Evolutionary conservation across 768 basidiomycete genomes (phyloP), one percentile per base, ranked within the genome.

Genomic region (Phaeotremella skinneri): DNA sequence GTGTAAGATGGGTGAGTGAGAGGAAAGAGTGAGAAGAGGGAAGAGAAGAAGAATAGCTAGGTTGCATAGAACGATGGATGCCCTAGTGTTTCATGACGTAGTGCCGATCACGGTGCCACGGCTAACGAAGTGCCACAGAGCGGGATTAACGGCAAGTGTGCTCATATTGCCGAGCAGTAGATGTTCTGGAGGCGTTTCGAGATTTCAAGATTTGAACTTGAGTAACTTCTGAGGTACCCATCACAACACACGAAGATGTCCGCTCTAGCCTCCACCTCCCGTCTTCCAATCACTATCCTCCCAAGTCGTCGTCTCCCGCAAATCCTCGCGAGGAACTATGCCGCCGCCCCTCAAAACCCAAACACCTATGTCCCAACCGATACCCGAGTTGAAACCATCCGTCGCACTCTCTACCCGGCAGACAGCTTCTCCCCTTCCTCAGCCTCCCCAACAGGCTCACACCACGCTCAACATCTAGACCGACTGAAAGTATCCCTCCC

Each of bases 401-500:
- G 89, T 60, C 85, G 85, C 68, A 81, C 83, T 48, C 84, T 94
- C 59, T 94, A 91, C 76, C 91, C 91, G 1, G 79, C 82, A 42
- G 89, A 87, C 72, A 34, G 68, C 1, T 56, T 55, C 49, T 75
- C 88, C 53, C 85, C 84, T 70, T 82, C 82, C 54, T 76, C 88
- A 25, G 82, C 87, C 20, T 66, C 70, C 0, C 91, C 91, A 2
- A 87, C 85, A 2, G 91, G 91, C 11, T 83, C 86, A 56, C 90
- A 91, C 87, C 84, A 90, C 57, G 85, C 86, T 41, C 86, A 91
- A 75, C 87, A 90, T 27, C 84, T 82, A 32, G 83, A 81, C 49
- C 86, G 89, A 7, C 79, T 97, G 16, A 85, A 88, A 64, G 83
- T 82, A 54, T 89, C 89, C n/a, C 87, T 96, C 52, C 90, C 90